Percentiles rank a stretch among this genome's conserved stretches.
Evolutionary conservation across 192 early-diverging fungal species (phyloP).

Genomic region (Backusella morwellensis): DNA sequence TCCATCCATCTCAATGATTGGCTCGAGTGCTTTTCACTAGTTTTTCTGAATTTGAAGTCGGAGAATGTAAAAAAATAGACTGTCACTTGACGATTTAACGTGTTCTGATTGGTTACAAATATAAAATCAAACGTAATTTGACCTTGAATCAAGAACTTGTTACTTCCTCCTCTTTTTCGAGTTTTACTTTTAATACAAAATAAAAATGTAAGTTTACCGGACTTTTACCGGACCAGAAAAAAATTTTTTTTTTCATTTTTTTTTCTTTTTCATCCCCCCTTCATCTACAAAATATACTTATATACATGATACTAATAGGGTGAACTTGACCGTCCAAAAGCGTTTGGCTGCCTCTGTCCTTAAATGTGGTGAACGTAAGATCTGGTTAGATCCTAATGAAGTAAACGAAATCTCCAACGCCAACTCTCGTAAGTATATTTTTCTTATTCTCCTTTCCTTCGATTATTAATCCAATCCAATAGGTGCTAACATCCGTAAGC

Average conservation of each 20-base stretch:
- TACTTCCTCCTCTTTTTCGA: slow-evolving; percentile 1
- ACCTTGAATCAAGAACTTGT: not conserved
- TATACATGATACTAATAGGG: slow-evolving; percentile 48
- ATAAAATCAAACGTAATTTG: slow-evolving; percentile 2
- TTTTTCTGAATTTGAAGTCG: not conserved
- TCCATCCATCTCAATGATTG: slow-evolving; percentile 5
- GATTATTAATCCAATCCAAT: not conserved
- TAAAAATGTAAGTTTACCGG: slow-evolving; percentile 1
- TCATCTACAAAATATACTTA: not conserved
- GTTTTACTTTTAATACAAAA: not conserved
- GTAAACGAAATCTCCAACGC: slow-evolving; percentile 91
- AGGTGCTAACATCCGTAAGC: slow-evolving; percentile 96
- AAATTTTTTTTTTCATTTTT: not conserved
- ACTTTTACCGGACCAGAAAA: not conserved
- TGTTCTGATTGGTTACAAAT: not conserved
- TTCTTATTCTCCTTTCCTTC: not conserved
- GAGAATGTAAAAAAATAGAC: not conserved
- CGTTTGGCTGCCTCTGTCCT: slow-evolving; percentile 95
- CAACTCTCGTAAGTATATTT: slow-evolving; percentile 88
- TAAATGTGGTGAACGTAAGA: slow-evolving; percentile 97
- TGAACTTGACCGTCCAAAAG: slow-evolving; percentile 86
- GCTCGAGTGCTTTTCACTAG: not conserved
- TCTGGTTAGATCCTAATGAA: slow-evolving; percentile 99
- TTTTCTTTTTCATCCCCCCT: not conserved
- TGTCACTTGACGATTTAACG: not conserved